These are phyloP conservation scores for Trametes elegans DNA, from an alignment of 768 basidiomycete genomes.

Conservation along the genomic window DNA sequence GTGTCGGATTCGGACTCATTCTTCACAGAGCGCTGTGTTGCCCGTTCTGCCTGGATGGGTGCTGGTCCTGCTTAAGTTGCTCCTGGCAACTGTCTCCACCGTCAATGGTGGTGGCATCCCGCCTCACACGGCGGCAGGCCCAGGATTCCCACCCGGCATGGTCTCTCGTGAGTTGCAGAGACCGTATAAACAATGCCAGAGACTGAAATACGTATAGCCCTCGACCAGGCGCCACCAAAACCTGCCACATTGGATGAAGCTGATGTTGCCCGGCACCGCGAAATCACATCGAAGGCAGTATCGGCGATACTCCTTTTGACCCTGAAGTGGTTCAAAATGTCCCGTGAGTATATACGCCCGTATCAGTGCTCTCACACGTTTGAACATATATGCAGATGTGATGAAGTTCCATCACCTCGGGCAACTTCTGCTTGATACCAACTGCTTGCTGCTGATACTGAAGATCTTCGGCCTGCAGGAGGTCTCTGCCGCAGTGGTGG, in stretches of 20 bases:
- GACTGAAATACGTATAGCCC: constrained; percentile 35
- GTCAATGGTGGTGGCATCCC: constrained; percentile 51
- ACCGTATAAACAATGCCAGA: neutral
- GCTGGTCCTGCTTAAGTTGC: constrained; percentile 85
- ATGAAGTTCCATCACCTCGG: constrained; percentile 99
- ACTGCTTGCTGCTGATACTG: constrained; percentile 87
- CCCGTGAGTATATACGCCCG: constrained; percentile 59
- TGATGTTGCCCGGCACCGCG: constrained; percentile 91
- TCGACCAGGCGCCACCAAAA: constrained; percentile 59
- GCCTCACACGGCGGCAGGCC: constrained; percentile 63
- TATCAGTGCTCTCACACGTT: too few species aligned
- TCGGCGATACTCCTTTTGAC: constrained; percentile 90
- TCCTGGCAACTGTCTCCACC: constrained; percentile 91
- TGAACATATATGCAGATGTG: constrained; percentile 58
- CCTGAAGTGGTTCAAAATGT: constrained; percentile 98
- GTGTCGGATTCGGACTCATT: neutral
- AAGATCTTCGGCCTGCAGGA: constrained; percentile 99
- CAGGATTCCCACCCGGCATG: constrained; percentile 75
- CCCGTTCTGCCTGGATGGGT: constrained; percentile 89
- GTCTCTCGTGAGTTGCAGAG: constrained; percentile 51
- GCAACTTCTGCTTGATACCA: constrained; percentile 93
- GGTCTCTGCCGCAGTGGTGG: constrained; percentile 76
- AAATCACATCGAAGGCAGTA: constrained; percentile 96
- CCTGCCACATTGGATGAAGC: constrained; percentile 86
- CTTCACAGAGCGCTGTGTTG: constrained; percentile 69